A percentile compares a stretch with the other conserved stretches of the same genome.
phyloP scores from a whole-genome alignment of 805 yeast species.

The Barnettozyma californica region DNA sequence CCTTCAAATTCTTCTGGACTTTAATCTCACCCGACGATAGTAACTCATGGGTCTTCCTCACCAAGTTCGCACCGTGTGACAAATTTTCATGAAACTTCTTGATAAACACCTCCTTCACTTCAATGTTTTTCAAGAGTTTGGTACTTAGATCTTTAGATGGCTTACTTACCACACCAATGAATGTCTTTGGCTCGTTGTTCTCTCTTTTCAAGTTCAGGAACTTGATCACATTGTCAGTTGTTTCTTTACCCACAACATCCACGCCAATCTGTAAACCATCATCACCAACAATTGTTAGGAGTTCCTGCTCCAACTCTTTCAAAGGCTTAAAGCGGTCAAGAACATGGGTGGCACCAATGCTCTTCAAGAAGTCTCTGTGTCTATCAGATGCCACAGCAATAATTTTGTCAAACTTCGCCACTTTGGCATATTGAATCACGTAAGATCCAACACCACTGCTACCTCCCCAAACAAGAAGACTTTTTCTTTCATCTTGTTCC shows the following conservation, averaged over 20 bases:
- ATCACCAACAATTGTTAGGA: conserved; percentile 22
- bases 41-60: conserved; percentile 29
- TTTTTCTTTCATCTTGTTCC: conserved; percentile 10
- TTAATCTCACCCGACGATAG: conserved; percentile 26
- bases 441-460: conserved; percentile 43
- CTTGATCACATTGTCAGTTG: conserved; percentile 30
- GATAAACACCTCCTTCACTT: conserved; percentile 30
- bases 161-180: conserved; percentile 37
- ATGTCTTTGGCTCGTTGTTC: conserved; percentile 15
- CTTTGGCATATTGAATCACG: conserved; percentile 36
- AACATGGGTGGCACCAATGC: conserved; percentile 39
- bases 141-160: conserved; percentile 26
- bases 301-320: conserved; percentile 20
- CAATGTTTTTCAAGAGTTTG: conserved; percentile 22
- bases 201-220: conserved; percentile 24
- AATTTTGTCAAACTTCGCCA: conserved; percentile 33
- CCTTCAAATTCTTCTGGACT: conserved; percentile 31
- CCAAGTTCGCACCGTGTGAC: conserved; percentile 32
- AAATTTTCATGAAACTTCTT: conserved; percentile 41
- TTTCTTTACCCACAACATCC: conserved; percentile 39
- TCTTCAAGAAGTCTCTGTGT: conserved; percentile 30
- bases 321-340: conserved; percentile 30
- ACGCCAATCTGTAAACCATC: conserved; percentile 33
- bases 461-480: conserved; percentile 43
- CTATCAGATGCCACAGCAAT: conserved; percentile 40